Evolutionary conservation across 2,329 filamentous ascomycete species (phyloP).

Genomic region (Beauveria brongniartii): DNA sequence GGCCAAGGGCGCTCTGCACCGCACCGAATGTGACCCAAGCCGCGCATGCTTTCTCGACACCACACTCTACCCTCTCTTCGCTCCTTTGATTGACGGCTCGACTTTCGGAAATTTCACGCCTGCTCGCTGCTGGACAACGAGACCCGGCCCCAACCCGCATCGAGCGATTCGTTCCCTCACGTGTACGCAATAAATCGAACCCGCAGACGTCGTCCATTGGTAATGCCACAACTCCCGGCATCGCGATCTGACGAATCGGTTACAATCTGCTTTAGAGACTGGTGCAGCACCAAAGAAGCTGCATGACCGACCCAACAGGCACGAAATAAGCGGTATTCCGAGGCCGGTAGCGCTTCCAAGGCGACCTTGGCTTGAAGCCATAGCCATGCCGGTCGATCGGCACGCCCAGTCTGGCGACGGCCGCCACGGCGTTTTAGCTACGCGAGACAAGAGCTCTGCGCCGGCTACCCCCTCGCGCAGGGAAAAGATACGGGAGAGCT

Average conservation of each 20-base stretch:
- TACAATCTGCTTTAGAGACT: not conserved
- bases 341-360: not conserved
- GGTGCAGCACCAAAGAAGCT: not conserved
- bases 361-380: not conserved
- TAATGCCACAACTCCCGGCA: not conserved
- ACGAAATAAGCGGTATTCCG: not conserved
- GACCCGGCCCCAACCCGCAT: not conserved
- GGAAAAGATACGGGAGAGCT: slow-evolving; percentile 53
- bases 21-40: slow-evolving; percentile 5
- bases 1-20: not conserved
- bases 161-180: not conserved
- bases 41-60: not conserved
- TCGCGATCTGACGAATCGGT: not conserved
- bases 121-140: slow-evolving; percentile 7
- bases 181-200: not conserved
- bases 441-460: slow-evolving; percentile 36
- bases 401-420: slow-evolving; percentile 21
- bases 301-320: not conserved
- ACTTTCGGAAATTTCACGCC: not conserved
- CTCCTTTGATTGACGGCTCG: not conserved
- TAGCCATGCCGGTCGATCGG: slow-evolving; percentile 25
- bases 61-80: not conserved
- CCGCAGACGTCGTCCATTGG: not conserved
- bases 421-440: slow-evolving; percentile 29
- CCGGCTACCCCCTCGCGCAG: slow-evolving; percentile 55